Conservation (phyloP, 176 grass and related monocot genomes). For the Areca catechu region DNA sequence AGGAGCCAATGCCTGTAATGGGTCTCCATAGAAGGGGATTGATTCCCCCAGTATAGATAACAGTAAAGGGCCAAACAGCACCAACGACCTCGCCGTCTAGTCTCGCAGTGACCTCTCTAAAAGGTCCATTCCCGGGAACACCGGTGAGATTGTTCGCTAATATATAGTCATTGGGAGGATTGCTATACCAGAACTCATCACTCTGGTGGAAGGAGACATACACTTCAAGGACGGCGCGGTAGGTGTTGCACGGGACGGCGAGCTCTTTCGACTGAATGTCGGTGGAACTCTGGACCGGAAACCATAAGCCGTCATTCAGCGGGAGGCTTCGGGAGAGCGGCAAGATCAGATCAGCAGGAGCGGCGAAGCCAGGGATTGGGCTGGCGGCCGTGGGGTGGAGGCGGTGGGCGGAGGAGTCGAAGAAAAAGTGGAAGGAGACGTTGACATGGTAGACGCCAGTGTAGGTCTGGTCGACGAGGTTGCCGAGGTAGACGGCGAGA, state of each 20-base stretch:
- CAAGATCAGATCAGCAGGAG: conserved; percentile 37
- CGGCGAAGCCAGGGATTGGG: not conserved
- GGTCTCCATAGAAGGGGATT: conserved; percentile 60
- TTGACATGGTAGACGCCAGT: conserved; percentile 57
- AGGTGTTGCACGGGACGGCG: conserved; percentile 42
- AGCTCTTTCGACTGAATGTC: conserved; percentile 36
- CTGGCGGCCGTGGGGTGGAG: conserved; percentile 18
- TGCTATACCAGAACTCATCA: conserved; percentile 51
- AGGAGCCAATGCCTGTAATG: conserved; percentile 40
- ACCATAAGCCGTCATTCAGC: conserved; percentile 51
- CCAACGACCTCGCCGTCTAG: conserved; percentile 42
- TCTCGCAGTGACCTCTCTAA: conserved; percentile 32
- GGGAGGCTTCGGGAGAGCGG: conserved; percentile 39
- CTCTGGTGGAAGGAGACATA: conserved; percentile 49
- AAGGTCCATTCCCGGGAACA: conserved; percentile 32
- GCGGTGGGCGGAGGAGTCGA: conserved; percentile 18
- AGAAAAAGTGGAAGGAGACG: conserved; percentile 63
- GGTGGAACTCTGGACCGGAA: conserved; percentile 26
- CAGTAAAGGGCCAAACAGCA: conserved; percentile 46
- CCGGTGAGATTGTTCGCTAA: too few species aligned
- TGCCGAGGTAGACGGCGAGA: conserved; percentile 56
- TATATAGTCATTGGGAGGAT: conserved; percentile 19
- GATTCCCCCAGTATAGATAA: conserved; percentile 45
- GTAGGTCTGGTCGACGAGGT: conserved; percentile 58
- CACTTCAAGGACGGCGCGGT: conserved; percentile 56